phyloP scores from a whole-genome alignment of 768 basidiomycete genomes.

The Flagelloscypha sp. region DNA sequence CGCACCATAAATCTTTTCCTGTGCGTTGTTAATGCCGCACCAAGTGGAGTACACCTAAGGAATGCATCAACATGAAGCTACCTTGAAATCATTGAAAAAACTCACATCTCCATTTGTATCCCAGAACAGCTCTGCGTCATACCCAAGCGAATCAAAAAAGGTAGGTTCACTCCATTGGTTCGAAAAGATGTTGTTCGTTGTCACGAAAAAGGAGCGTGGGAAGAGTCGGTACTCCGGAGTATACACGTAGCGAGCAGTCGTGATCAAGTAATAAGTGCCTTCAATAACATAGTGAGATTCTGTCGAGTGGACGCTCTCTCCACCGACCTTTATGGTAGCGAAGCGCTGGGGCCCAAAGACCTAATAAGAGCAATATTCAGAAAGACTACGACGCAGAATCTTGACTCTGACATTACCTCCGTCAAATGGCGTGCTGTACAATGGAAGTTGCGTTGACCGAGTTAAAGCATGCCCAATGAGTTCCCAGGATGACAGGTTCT shows the following conservation, averaged over 20 bases:
- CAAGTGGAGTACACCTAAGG: slow-evolving; percentile 28
- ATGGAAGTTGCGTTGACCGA: slow-evolving; percentile 24
- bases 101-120: slow-evolving; percentile 28
- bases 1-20: slow-evolving; percentile 32
- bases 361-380: slow-evolving; percentile 8
- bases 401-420: slow-evolving; percentile 23
- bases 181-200: slow-evolving; percentile 28
- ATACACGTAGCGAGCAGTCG: slow-evolving; percentile 31
- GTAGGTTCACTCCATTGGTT: slow-evolving; percentile 33
- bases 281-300: slow-evolving; percentile 5
- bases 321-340: too few relatives aligned
- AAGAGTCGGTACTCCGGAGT: slow-evolving; percentile 29
- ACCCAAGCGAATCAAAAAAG: slow-evolving; percentile 31
- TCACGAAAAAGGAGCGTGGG: slow-evolving; percentile 32
- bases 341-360: slow-evolving; percentile 28
- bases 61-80: not conserved
- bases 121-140: slow-evolving; percentile 35
- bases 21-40: slow-evolving; percentile 30
- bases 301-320: too few relatives aligned
- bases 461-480: slow-evolving; percentile 31
- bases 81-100: not conserved
- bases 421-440: slow-evolving; percentile 30
- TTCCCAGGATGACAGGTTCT: slow-evolving; percentile 25
- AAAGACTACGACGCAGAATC: not conserved
- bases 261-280: slow-evolving; percentile 26